Evolutionary conservation across 371 early-diverging fungal species (phyloP).

Genomic region (Mortierella sp.): DNA sequence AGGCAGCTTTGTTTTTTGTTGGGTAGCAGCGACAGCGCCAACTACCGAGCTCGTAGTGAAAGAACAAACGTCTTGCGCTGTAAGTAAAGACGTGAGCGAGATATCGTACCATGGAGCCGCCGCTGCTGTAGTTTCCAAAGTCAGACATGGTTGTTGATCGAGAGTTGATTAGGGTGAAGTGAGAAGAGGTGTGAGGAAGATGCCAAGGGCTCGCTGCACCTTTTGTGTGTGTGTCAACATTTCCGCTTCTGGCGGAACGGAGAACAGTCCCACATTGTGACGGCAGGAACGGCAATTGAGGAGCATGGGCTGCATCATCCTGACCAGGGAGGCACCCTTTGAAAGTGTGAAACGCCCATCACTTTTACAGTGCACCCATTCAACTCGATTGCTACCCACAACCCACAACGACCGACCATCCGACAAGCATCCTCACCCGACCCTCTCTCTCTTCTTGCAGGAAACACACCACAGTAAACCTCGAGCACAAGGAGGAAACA

Average conservation of each 20-base stretch:
- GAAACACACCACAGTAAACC: neutral
- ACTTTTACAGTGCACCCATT: neutral
- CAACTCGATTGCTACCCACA: neutral
- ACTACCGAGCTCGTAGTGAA: neutral
- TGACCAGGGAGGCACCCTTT: neutral
- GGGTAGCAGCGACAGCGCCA: neutral
- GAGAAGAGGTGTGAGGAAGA: neutral
- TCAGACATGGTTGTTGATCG: constrained; percentile 50
- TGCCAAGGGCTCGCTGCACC: neutral
- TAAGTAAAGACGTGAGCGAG: neutral
- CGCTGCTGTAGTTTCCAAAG: constrained; percentile 55
- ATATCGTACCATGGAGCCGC: constrained; percentile 55
- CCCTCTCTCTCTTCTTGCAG: neutral
- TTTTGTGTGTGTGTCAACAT: constrained; percentile 6
- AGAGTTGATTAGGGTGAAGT: constrained; percentile 9
- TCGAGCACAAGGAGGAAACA: neutral
- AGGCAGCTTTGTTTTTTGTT: constrained; percentile 7
- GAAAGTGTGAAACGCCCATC: constrained; percentile 5
- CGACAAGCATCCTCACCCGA: neutral
- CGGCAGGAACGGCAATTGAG: constrained; percentile 5
- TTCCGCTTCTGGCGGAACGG: constrained; percentile 13
- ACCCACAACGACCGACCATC: neutral
- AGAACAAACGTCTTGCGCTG: neutral
- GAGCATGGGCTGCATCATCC: constrained; percentile 6
- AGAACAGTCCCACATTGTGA: constrained; percentile 2